Conservation (phyloP, 2,329 filamentous ascomycete genomes). For the Fonsecaea erecta region DNA sequence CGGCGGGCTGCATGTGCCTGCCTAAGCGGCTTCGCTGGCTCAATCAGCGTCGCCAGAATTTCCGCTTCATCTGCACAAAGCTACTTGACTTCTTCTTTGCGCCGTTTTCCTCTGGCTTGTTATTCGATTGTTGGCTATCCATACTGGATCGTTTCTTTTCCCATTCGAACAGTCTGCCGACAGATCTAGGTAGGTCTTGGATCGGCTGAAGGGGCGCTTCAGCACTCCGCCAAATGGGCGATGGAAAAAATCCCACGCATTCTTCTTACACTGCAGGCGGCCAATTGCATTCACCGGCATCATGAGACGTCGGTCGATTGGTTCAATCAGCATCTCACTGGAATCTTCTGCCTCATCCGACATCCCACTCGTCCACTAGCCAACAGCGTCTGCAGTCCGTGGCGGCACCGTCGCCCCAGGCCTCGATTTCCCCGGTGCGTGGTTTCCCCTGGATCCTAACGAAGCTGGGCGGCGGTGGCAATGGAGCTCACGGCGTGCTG, state of each 20-base stretch:
- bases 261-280: not conserved
- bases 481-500: constrained; percentile 3
- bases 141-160: constrained; percentile 4
- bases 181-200: not conserved
- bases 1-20: constrained; percentile 27
- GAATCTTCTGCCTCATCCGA: constrained; percentile 16
- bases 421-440: constrained; percentile 2
- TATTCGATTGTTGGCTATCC: constrained; percentile 9
- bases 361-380: not conserved
- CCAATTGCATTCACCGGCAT: constrained; percentile 5
- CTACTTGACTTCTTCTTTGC: constrained; percentile 1
- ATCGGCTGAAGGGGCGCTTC: not conserved
- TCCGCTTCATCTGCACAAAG: not conserved
- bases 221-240: not conserved
- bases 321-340: constrained; percentile 5
- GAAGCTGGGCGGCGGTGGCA: constrained; percentile 10
- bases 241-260: not conserved
- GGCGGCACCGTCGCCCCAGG: constrained; percentile 2
- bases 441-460: constrained; percentile 1
- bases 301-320: constrained; percentile 6
- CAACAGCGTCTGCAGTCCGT: not conserved
- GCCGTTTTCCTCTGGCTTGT: not conserved
- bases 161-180: not conserved
- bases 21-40: constrained; percentile 34
- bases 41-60: constrained; percentile 19